phyloP scores from a whole-genome alignment of 2,329 filamentous ascomycete species.

The Penicillium sclerotiorum region DNA sequence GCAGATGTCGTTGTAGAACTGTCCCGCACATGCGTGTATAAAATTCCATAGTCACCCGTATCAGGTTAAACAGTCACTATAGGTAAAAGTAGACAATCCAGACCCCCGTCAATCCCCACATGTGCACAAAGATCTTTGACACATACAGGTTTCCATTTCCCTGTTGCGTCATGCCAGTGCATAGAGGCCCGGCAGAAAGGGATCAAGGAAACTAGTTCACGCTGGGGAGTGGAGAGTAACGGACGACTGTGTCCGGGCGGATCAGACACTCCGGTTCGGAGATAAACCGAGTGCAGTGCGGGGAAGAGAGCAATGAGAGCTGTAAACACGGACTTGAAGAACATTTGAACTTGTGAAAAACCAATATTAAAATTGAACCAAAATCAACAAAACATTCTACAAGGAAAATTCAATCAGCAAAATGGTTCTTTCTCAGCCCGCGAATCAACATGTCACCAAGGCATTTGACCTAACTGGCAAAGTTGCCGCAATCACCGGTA shows the following conservation, averaged over 20 bases:
- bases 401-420: not conserved
- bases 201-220: too few relatives aligned
- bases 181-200: too few relatives aligned
- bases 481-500: constrained; percentile 27
- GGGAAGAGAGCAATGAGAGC: not conserved
- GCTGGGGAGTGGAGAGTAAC: not conserved
- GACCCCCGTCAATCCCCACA: too few relatives aligned
- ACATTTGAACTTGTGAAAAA: not conserved
- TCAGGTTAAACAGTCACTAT: too few relatives aligned
- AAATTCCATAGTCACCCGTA: too few relatives aligned
- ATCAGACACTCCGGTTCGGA: not conserved
- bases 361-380: not conserved
- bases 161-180: too few relatives aligned
- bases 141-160: too few relatives aligned
- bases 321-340: too few relatives aligned
- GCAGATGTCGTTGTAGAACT: too few relatives aligned
- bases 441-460: constrained; percentile 30
- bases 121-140: too few relatives aligned
- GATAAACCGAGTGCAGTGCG: not conserved
- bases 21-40: too few relatives aligned
- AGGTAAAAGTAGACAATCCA: too few relatives aligned
- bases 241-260: constrained; percentile 3
- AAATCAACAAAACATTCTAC: not conserved
- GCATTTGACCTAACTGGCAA: constrained; percentile 33
- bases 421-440: constrained; percentile 22